Conservation (phyloP, 805 yeast genomes). For the Barnettozyma sp. region DNA sequence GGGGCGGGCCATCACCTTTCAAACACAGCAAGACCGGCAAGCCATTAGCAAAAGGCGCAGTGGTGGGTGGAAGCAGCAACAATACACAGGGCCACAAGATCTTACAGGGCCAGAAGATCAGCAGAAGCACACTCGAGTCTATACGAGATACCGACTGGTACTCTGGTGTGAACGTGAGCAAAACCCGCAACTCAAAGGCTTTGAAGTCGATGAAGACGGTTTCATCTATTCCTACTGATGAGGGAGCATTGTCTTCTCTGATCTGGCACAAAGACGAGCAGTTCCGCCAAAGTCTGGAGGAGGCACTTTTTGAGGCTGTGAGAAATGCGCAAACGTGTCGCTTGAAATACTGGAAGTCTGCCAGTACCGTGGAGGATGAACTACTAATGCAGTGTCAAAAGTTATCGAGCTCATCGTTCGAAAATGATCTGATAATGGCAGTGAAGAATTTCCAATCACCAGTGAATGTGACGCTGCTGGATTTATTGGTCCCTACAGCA, state of each 20-base stretch:
- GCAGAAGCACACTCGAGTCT: neutral
- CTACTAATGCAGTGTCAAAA: neutral
- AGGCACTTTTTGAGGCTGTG: neutral
- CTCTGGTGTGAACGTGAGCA: neutral
- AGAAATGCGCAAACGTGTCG: neutral
- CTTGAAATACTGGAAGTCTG: neutral
- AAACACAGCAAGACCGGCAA: too few species aligned
- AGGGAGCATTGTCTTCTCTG: neutral
- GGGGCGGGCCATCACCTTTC: too few species aligned
- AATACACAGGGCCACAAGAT: neutral
- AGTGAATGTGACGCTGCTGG: neutral
- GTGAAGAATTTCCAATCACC: neutral
- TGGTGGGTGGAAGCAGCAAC: too few species aligned
- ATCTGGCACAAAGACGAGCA: neutral
- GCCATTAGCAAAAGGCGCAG: too few species aligned
- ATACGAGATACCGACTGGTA: constrained; percentile 1
- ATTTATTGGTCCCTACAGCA: constrained; percentile 8
- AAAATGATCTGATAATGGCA: neutral
- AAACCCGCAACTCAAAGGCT: neutral
- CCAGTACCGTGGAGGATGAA: neutral
- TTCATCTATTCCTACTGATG: neutral
- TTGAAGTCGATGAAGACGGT: neutral
- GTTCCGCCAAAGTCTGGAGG: neutral
- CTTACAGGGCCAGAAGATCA: neutral
- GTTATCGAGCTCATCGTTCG: constrained; percentile 1